phyloP scores from a whole-genome alignment of 2,329 filamentous ascomycete genomes.

The Phyllosticta ampelicida region DNA sequence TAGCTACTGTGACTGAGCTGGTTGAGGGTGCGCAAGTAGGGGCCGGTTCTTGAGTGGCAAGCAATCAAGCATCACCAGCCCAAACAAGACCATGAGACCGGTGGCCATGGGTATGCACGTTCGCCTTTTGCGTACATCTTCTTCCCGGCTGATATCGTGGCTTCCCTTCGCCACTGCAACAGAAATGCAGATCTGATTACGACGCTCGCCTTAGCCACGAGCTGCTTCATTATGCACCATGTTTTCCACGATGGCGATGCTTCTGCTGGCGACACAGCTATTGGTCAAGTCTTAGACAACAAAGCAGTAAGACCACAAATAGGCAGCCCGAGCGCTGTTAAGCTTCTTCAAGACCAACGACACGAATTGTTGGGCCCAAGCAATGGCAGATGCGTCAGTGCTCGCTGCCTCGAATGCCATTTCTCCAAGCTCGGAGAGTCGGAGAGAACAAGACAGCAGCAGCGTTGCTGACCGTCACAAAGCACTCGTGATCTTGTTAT shows the following conservation, averaged over 20 bases:
- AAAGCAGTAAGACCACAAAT: background rate
- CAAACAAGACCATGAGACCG: background rate
- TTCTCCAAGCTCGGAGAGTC: background rate
- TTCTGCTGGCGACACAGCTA: background rate
- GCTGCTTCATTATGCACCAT: background rate
- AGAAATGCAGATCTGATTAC: background rate
- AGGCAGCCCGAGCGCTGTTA: background rate
- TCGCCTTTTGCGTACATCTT: background rate
- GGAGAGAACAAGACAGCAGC: background rate
- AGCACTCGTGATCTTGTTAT: background rate
- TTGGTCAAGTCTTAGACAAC: background rate
- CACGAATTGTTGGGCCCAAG: background rate
- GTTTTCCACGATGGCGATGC: background rate
- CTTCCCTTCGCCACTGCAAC: background rate
- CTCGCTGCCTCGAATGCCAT: background rate
- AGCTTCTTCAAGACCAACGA: background rate
- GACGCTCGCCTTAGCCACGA: background rate
- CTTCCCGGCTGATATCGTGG: background rate
- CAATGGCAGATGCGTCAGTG: background rate
- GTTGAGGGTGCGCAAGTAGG: background rate
- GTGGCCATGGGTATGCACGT: background rate
- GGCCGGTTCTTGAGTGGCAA: background rate
- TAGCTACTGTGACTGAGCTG: background rate
- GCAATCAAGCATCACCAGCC: too few species aligned
- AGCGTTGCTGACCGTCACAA: background rate